phyloP scores from a whole-genome alignment of 352 stramenopile species.

The Pseudoperonospora humuli region DNA sequence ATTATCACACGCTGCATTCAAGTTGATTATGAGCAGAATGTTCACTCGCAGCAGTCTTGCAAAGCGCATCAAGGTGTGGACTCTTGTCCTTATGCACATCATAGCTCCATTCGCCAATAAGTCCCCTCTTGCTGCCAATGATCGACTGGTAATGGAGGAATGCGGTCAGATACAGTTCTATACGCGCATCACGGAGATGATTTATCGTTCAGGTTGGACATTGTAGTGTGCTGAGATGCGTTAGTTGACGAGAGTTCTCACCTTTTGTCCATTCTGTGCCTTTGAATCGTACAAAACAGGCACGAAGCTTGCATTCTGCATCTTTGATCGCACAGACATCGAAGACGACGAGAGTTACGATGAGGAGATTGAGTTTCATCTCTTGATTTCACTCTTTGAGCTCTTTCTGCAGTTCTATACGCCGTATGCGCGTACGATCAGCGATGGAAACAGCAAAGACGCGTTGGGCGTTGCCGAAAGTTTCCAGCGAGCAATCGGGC shows the following conservation, averaged over 20 bases:
- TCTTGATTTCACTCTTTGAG: conserved; percentile 47
- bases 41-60: conserved; percentile 45
- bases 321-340: conserved; percentile 59
- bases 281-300: conserved; percentile 14
- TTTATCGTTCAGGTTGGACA: conserved; percentile 35
- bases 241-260: neutral
- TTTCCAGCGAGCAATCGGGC: conserved; percentile 31
- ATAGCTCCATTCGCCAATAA: conserved; percentile 25
- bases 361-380: conserved; percentile 63
- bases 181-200: conserved; percentile 25
- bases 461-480: conserved; percentile 13
- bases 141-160: conserved; percentile 13
- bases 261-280: too few species aligned
- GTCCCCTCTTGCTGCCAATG: conserved; percentile 13
- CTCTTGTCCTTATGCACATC: conserved; percentile 47
- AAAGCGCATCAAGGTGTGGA: conserved; percentile 50
- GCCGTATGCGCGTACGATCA: conserved; percentile 33
- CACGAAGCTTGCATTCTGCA: conserved; percentile 55
- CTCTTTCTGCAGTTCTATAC: conserved; percentile 55
- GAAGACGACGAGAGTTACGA: conserved; percentile 70
- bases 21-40: conserved; percentile 35
- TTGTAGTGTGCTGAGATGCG: neutral
- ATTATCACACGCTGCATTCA: conserved; percentile 30
- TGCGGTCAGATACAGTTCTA: conserved; percentile 31
- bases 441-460: neutral